These are phyloP conservation scores for Solanum peruvianum DNA, from an alignment of 257 asterid genomes.

Conservation along the genomic window DNA sequence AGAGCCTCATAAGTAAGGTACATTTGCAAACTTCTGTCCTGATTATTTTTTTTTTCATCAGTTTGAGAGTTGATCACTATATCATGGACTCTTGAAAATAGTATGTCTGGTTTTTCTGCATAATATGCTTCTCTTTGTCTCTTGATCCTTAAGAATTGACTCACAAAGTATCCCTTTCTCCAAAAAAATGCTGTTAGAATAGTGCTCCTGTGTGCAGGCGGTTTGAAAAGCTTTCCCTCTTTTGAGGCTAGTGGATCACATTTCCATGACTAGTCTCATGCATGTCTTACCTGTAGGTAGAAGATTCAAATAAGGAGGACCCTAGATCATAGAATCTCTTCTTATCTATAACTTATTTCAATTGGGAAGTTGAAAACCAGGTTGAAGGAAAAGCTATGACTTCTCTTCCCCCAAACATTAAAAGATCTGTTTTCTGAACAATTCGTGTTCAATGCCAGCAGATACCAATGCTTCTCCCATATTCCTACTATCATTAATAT, in stretches of 20 bases:
- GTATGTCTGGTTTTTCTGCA: background rate
- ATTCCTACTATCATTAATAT: background rate
- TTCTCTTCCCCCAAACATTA: background rate
- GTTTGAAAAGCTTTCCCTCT: background rate
- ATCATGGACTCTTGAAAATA: background rate
- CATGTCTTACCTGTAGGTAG: background rate
- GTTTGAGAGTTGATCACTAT: background rate
- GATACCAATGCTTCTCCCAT: background rate
- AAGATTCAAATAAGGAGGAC: background rate
- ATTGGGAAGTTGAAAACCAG: background rate
- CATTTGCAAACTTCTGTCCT: background rate
- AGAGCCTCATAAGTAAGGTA: constrained; percentile 78
- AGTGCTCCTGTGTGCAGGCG: background rate
- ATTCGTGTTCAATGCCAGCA: background rate
- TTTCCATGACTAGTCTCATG: background rate
- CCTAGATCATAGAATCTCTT: background rate
- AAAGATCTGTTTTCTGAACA: background rate
- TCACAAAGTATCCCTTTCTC: background rate
- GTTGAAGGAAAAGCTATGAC: background rate
- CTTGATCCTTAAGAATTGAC: background rate
- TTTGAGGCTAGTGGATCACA: background rate
- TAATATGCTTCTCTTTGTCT: background rate
- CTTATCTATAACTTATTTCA: background rate
- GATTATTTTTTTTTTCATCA: background rate
- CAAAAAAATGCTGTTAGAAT: background rate